Base-by-base conservation (phyloP, 2,329 filamentous ascomycete species). In the Fusarium graminum region DNA sequence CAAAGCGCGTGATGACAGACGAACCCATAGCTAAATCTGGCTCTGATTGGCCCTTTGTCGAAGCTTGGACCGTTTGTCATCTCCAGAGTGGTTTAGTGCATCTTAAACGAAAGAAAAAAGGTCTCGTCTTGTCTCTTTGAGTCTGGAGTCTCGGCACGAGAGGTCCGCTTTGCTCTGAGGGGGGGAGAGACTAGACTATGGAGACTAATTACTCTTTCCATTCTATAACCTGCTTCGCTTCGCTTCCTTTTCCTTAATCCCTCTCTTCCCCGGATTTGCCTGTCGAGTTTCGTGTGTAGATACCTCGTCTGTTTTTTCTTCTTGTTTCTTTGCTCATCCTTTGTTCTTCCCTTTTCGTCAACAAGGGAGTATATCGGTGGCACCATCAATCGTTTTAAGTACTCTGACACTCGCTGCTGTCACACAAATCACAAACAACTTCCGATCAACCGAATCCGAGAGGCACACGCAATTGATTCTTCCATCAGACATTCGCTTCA, bases 241-340 rank as follows among this genome's bases (percentile, higher is more conserved):
- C 55, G 47, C 49, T 60, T 53, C 40, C 56, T 60, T 59, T 46
- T 36, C 55, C 52, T 58, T 68, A 64, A 68, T 71, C 57, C 67
- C 66, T 68, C 54, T 30, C 36, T 63, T 51, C 40, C 59, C 59
- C 57, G 40, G 59, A 58, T 51, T 63, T 38, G 34, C 19, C 47
- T 45, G 30, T 47, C 57, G 39, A 25, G 55, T 42, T 40, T 51
- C 42, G 44, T 61, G 55, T 64, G 55, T 51, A 55, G 45, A 64
- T 67, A 39, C 19, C 34, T 57, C 41, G 40, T 44, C 44, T 19
- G 44, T 53, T 42, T 59, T 49, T 29, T 43, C n/a, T 54, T 52
- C 60, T 25, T 60, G 40, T 22, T 56, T 46, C 41, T 36, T 50
- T 66, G 43, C 36, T 59, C 52, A 52, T 51, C 51, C 49, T 40